Base-by-base conservation (phyloP, 108 stramenopile species). In the Epithemia pelagica region DNA sequence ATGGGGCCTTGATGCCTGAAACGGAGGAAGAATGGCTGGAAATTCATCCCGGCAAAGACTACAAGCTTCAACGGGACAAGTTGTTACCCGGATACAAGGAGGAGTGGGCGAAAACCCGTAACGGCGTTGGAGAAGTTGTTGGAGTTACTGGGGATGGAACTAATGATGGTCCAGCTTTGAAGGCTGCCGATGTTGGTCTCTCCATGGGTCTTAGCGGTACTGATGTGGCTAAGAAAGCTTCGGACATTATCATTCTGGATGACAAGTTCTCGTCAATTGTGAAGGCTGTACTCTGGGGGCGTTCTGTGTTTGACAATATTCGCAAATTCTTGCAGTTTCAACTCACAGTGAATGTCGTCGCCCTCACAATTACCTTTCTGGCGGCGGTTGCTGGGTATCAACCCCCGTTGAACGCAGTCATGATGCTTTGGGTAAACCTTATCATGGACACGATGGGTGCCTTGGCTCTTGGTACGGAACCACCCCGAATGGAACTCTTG, bases 251-350 rank as follows among this genome's bases (percentile, higher is more conserved):
- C 65, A 90, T 99, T 61, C 93, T 96, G 66, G 99, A 99, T 72
- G 98, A 99, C 70, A 93, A 96, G 61, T 99, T 99, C 74, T 95
- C 97, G 3, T 94, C 97, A n/a, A 99, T 99, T 72, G 98, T 99
- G 22, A 78, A 75, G 70, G 97, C 98, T 37, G 97, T 99, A 29
- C 86, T 96, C 66, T 95, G 96, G 86, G 99, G 99, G n/a, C 85
- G 99, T 22, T 94, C 94, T 29, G 96, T 99, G 54, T 98, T 94
- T 78, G 91, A 94, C 77, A 98, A 98, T 75, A 98, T 99, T 81
- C 96, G 96, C 70, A 91, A 95, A 25, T 99, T 99, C 87, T 82
- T 99, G 60, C 89, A 96, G 63, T 99, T 97, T 82, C 95, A 97
- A 31, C 86, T 99, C 37, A 91, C 95, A 23, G 96, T 95, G 63